Conservation (phyloP, 345 rosid species). For the Mercurialis annua region DNA sequence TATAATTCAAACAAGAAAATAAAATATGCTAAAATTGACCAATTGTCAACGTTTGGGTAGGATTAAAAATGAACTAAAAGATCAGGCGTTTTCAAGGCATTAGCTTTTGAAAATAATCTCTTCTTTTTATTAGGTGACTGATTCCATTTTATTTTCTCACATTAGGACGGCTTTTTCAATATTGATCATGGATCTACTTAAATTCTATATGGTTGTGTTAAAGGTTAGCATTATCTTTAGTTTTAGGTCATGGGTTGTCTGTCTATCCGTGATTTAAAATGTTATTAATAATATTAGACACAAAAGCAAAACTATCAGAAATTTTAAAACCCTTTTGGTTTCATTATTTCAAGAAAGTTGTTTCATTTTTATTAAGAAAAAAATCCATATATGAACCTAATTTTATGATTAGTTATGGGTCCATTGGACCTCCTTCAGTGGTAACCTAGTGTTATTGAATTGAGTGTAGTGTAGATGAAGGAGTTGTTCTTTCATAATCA, state of each 20-base stretch:
- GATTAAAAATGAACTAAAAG: too few species aligned
- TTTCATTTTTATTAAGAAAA: not conserved
- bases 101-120: not conserved
- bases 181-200: slow-evolving; percentile 2
- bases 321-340: slow-evolving; percentile 1
- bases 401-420: too few species aligned
- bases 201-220: slow-evolving; percentile 20
- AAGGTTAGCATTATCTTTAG: slow-evolving; percentile 21
- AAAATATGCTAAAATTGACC: too few species aligned
- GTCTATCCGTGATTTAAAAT: not conserved
- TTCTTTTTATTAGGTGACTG: not conserved
- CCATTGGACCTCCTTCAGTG: too few species aligned
- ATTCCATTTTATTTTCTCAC: too few species aligned
- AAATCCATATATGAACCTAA: too few species aligned
- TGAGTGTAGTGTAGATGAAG: not conserved
- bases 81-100: too few species aligned
- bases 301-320: not conserved
- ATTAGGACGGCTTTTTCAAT: not conserved
- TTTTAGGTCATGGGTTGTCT: slow-evolving; percentile 2
- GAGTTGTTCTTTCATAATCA: not conserved
- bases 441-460: not conserved
- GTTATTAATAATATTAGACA: not conserved
- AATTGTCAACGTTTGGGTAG: too few species aligned
- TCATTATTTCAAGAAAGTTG: not conserved
- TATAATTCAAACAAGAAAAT: too few species aligned